phyloP scores from a whole-genome alignment of 2,329 filamentous ascomycete species.

The Diaporthe destruens region DNA sequence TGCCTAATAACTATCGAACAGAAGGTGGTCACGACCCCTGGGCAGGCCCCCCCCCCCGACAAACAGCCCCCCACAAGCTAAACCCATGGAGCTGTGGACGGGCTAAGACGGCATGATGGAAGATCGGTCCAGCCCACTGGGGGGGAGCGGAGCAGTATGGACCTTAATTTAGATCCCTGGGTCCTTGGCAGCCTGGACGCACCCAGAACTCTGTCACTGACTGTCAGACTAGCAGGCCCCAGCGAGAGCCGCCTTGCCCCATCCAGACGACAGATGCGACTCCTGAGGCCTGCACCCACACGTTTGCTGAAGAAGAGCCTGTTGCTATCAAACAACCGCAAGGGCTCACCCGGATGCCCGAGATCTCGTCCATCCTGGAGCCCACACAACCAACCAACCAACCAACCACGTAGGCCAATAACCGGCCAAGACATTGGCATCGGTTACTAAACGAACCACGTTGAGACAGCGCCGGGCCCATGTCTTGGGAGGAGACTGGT shows the following conservation, averaged over 20 bases:
- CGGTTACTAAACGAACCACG: background rate
- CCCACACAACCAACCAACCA: too few relatives aligned
- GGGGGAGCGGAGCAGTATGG: conserved; percentile 16
- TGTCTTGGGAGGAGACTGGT: background rate
- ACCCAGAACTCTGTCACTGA: conserved; percentile 19
- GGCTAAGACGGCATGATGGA: conserved; percentile 9
- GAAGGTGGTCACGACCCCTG: conserved; percentile 23
- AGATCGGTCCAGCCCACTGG: conserved; percentile 32
- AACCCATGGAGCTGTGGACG: conserved; percentile 12
- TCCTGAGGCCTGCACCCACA: conserved; percentile 31
- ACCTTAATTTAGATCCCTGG: conserved; percentile 29
- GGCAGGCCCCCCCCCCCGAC: conserved; percentile 18
- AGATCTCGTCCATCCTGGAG: too few relatives aligned
- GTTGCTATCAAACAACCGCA: background rate
- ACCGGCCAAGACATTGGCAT: background rate
- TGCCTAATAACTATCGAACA: background rate
- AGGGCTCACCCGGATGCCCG: background rate
- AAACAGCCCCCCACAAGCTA: conserved; percentile 2
- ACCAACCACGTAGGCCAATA: background rate
- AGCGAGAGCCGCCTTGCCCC: background rate
- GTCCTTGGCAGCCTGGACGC: background rate
- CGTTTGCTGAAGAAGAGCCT: background rate
- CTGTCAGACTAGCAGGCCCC: background rate
- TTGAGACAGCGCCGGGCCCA: background rate
- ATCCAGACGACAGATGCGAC: conserved; percentile 23